Conservation (phyloP, 2,329 filamentous ascomycete genomes). For the Chaetomiaceae sp. region DNA sequence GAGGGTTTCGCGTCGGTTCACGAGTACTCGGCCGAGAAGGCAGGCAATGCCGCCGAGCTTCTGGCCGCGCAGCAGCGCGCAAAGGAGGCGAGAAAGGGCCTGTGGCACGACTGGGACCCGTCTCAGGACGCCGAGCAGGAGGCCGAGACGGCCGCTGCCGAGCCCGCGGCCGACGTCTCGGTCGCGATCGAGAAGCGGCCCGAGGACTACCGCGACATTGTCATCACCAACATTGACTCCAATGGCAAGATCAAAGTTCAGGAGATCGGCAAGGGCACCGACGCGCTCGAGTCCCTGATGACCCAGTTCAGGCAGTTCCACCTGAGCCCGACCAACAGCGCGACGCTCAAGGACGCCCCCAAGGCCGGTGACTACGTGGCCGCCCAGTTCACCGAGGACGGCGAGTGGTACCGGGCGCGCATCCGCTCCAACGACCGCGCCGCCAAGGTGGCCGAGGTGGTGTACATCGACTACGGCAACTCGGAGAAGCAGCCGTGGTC, state of each 20-base stretch:
- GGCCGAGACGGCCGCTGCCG: conserved; percentile 47
- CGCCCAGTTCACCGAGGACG: conserved; percentile 83
- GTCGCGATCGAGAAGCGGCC: conserved; percentile 61
- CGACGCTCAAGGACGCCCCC: conserved; percentile 66
- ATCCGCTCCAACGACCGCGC: conserved; percentile 90
- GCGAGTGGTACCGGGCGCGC: conserved; percentile 90
- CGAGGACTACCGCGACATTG: conserved; percentile 84
- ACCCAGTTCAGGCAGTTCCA: conserved; percentile 88
- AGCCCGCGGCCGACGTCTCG: conserved; percentile 48
- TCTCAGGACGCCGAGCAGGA: conserved; percentile 69
- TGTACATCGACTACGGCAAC: conserved; percentile 97
- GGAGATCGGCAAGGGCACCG: conserved; percentile 80
- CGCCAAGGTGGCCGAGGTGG: conserved; percentile 79
- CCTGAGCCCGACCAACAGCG: conserved; percentile 73
- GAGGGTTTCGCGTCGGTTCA: conserved; percentile 92
- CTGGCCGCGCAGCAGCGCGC: conserved; percentile 82
- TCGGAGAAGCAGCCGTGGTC: conserved; percentile 83
- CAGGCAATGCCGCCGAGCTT: conserved; percentile 81
- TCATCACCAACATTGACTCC: conserved; percentile 84
- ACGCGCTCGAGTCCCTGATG: conserved; percentile 83
- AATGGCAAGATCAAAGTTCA: conserved; percentile 85
- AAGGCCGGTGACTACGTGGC: conserved; percentile 91
- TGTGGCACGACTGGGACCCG: conserved; percentile 95
- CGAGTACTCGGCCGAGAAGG: conserved; percentile 92
- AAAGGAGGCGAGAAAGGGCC: conserved; percentile 79